These are phyloP conservation scores for Collybia sp. DNA, from an alignment of 768 basidiomycete genomes.

Conservation along the genomic window DNA sequence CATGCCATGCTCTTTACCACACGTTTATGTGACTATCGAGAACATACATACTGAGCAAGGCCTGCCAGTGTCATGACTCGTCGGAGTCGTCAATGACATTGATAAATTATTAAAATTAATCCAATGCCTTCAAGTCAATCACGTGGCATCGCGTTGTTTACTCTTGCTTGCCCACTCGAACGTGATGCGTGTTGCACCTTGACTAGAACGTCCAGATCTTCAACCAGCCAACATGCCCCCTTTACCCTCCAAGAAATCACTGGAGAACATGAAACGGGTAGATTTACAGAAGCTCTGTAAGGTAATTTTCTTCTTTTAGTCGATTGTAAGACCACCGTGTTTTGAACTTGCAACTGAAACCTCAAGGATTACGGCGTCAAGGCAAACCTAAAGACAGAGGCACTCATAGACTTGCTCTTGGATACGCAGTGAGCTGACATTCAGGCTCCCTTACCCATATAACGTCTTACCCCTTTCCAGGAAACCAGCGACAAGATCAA, in stretches of 20 bases:
- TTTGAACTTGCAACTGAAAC: slow-evolving; percentile 9
- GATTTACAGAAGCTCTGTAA: slow-evolving; percentile 69
- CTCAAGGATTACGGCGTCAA: slow-evolving; percentile 72
- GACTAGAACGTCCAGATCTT: slow-evolving; percentile 8
- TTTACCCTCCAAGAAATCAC: slow-evolving; percentile 33
- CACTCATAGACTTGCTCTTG: slow-evolving; percentile 69
- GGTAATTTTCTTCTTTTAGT: slow-evolving; percentile 23
- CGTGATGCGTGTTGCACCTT: slow-evolving; percentile 6
- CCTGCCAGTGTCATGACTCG: too few relatives aligned
- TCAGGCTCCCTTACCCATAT: slow-evolving; percentile 3
- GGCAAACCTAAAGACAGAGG: slow-evolving; percentile 80
- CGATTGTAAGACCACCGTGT: too few relatives aligned
- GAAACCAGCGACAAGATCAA: slow-evolving; percentile 14
- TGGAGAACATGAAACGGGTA: slow-evolving; percentile 41
- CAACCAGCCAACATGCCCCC: slow-evolving; percentile 28
- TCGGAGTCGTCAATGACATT: too few relatives aligned
- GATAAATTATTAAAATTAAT: too few relatives aligned
- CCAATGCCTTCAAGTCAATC: too few relatives aligned
- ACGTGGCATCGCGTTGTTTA: too few relatives aligned
- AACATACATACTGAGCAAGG: too few relatives aligned
- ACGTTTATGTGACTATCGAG: too few relatives aligned
- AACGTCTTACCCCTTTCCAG: not conserved
- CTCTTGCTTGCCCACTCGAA: too few relatives aligned
- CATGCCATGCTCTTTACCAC: too few relatives aligned
- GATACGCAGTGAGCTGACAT: slow-evolving; percentile 41